These are phyloP conservation scores for Neohortaea acidophila DNA, from an alignment of 495 filamentous ascomycete genomes.

Conservation along the genomic window DNA sequence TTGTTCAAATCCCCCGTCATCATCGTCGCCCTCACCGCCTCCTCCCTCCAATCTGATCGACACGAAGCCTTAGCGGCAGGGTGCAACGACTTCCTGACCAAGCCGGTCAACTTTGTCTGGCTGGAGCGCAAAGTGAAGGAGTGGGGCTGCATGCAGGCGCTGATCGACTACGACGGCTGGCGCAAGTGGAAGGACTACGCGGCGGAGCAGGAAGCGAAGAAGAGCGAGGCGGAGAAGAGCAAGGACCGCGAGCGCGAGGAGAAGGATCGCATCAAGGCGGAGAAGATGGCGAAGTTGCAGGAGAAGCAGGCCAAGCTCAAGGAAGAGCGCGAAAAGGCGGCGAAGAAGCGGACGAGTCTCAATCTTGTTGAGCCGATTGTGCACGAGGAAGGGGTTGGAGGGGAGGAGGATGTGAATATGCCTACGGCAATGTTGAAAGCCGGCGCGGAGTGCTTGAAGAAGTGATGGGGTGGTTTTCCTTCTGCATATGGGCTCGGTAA, in stretches of 20 bases:
- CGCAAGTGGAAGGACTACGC: conserved; percentile 77
- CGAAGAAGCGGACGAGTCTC: conserved; percentile 5
- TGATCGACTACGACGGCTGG: conserved; percentile 98
- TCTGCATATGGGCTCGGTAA: too few species aligned
- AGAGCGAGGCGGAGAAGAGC: conserved; percentile 8
- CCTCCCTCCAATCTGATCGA: conserved; percentile 79
- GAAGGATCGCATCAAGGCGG: conserved; percentile 9
- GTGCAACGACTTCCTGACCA: conserved; percentile 96
- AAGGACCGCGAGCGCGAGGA: conserved; percentile 7
- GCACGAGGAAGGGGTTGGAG: not conserved
- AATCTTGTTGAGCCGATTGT: not conserved
- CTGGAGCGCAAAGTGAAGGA: conserved; percentile 93
- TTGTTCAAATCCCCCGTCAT: conserved; percentile 94
- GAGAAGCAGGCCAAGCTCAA: conserved; percentile 11
- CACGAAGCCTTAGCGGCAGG: conserved; percentile 91
- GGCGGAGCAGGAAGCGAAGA: conserved; percentile 11
- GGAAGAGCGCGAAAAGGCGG: conserved; percentile 9
- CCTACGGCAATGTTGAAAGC: not conserved
- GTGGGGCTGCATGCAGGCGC: conserved; percentile 98
- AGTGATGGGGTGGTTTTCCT: too few species aligned
- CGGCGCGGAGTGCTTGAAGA: too few species aligned
- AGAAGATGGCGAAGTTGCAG: conserved; percentile 16
- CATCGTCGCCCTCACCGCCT: conserved; percentile 91
- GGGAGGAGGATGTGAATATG: not conserved
- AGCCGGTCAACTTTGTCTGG: conserved; percentile 98